Conservation (phyloP, 2,329 filamentous ascomycete genomes). For the Curvularia sp. region DNA sequence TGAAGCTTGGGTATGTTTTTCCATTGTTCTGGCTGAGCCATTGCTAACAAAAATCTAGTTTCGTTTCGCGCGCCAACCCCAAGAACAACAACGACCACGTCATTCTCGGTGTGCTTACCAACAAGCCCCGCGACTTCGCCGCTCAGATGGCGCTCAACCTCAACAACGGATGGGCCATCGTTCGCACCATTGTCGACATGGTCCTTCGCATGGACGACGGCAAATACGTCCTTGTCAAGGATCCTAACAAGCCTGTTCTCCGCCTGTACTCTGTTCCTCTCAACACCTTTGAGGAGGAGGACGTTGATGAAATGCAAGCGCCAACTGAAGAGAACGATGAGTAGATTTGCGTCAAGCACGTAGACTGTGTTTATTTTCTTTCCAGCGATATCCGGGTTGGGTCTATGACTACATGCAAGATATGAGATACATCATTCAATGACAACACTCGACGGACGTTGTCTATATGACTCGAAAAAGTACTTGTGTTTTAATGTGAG, state of each 20-base stretch:
- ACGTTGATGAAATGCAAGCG: conserved; percentile 72
- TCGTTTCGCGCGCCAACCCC: conserved; percentile 92
- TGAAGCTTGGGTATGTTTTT: conserved; percentile 87
- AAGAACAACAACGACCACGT: conserved; percentile 93
- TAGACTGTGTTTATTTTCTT: conserved; percentile 14
- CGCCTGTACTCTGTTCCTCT: conserved; percentile 90
- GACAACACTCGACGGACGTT: conserved; percentile 11
- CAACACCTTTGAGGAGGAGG: conserved; percentile 89
- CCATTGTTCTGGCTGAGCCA: not conserved
- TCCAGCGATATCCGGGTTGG: conserved; percentile 34
- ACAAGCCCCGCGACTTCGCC: conserved; percentile 97
- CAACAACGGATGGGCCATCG: conserved; percentile 98
- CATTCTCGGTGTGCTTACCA: conserved; percentile 92
- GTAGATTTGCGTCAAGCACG: conserved; percentile 39
- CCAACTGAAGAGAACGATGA: conserved; percentile 64
- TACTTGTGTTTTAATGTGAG: conserved; percentile 2
- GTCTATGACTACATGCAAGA: conserved; percentile 25
- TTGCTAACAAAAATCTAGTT: conserved; percentile 61
- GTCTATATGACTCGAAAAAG: conserved; percentile 2
- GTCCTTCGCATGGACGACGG: conserved; percentile 77
- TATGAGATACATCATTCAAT: conserved; percentile 30
- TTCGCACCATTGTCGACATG: conserved; percentile 97
- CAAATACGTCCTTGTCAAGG: conserved; percentile 82
- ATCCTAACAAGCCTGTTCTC: conserved; percentile 96
- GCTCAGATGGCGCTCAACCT: conserved; percentile 97